A percentile compares a stretch with the other conserved stretches of the same genome.
These are phyloP conservation scores for Suillus brevipes DNA, from an alignment of 768 basidiomycete species.

Conservation along the genomic window DNA sequence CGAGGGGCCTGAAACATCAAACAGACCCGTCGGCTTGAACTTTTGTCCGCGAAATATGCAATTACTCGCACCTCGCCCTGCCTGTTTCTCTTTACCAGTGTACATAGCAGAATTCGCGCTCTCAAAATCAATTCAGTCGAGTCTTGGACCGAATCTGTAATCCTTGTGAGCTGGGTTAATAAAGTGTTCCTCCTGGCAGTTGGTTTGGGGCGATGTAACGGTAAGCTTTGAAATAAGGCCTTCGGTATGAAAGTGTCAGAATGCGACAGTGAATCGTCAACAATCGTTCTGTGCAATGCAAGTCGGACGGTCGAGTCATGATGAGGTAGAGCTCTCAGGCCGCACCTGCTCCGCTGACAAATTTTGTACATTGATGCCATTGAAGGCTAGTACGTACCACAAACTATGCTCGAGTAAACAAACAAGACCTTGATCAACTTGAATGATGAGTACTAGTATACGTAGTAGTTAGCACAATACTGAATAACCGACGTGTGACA, in stretches of 20 bases:
- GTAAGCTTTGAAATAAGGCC: constrained; percentile 64
- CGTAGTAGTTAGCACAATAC: too few relatives aligned
- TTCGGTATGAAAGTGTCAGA: constrained; percentile 45
- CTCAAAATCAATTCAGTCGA: constrained; percentile 76
- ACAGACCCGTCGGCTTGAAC: constrained; percentile 25
- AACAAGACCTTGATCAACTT: too few relatives aligned
- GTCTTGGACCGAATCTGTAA: constrained; percentile 64
- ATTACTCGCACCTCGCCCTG: constrained; percentile 25
- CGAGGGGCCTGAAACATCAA: constrained; percentile 45
- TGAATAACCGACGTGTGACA: too few relatives aligned
- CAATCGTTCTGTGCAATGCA: constrained; percentile 34
- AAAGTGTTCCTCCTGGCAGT: constrained; percentile 51
- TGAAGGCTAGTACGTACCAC: too few relatives aligned
- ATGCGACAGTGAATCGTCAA: constrained; percentile 35
- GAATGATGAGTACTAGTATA: too few relatives aligned
- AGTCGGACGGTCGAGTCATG: too few relatives aligned
- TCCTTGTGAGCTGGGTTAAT: constrained; percentile 48
- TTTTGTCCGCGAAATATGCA: constrained; percentile 15
- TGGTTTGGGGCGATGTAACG: constrained; percentile 53
- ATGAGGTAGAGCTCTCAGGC: too few relatives aligned
- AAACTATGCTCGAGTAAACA: too few relatives aligned
- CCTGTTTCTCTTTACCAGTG: constrained; percentile 24
- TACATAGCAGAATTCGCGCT: constrained; percentile 33
- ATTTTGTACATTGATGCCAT: too few relatives aligned
- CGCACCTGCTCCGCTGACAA: too few relatives aligned